phyloP scores from a whole-genome alignment of 805 yeast genomes.

The Yamadazyma philogaea region DNA sequence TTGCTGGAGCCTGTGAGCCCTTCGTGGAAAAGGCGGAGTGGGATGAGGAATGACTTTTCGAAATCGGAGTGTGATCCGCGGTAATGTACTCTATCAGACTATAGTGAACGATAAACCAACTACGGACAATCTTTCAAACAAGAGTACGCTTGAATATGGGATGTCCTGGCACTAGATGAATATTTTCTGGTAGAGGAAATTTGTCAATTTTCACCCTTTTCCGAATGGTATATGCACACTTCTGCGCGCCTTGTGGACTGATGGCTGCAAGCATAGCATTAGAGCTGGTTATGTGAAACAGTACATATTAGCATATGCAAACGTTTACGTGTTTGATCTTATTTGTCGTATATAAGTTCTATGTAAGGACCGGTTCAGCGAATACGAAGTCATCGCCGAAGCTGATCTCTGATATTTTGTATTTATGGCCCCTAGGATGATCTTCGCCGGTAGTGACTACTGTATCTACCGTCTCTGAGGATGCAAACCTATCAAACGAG shows the following conservation, averaged over 20 bases:
- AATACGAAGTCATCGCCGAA: slow-evolving; percentile 7
- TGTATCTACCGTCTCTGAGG: slow-evolving; percentile 7
- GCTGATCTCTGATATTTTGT: slow-evolving; percentile 6
- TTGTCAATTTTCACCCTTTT: slow-evolving; percentile 9
- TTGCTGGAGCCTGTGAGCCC: slow-evolving; percentile 1
- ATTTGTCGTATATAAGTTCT: background rate
- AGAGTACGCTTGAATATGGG: background rate
- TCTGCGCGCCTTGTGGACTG: slow-evolving; percentile 6
- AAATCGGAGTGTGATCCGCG: background rate
- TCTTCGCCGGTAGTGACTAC: slow-evolving; percentile 7
- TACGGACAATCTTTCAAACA: background rate
- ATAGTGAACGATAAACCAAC: background rate
- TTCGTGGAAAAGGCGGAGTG: slow-evolving; percentile 2
- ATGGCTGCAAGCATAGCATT: slow-evolving; percentile 4
- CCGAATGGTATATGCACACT: slow-evolving; percentile 3
- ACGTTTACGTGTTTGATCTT: too few relatives aligned
- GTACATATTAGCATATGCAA: too few relatives aligned
- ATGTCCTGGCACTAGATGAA: slow-evolving; percentile 2
- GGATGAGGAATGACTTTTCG: background rate
- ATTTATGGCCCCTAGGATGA: slow-evolving; percentile 3
- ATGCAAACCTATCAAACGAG: slow-evolving; percentile 5
- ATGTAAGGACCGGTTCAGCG: slow-evolving; percentile 1
- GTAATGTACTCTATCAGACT: background rate
- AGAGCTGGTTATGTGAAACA: too few relatives aligned
- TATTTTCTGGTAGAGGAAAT: slow-evolving; percentile 1